A percentile compares a stretch with the other conserved stretches of the same genome.
Evolutionary conservation across 306 rosid species (phyloP).

Genomic region (Amphicarpaea edgeworthii): DNA sequence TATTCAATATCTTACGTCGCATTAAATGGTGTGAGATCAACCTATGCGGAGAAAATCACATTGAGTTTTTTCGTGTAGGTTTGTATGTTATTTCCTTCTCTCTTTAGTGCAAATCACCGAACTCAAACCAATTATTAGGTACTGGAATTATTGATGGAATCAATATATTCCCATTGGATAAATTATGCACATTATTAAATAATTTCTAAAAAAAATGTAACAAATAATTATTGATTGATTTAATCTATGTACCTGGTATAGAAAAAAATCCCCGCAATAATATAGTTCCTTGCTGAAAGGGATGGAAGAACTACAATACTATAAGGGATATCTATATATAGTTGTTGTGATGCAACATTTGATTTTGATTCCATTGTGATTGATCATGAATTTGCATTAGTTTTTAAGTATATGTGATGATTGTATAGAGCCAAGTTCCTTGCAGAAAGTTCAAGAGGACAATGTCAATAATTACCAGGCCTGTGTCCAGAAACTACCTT

Average conservation of each 20-base stretch:
- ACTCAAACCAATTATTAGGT: neutral
- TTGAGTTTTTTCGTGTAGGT: neutral
- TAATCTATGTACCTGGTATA: neutral
- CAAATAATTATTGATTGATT: neutral
- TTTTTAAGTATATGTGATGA: neutral
- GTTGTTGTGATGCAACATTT: neutral
- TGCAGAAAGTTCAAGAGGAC: neutral
- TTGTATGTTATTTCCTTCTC: neutral
- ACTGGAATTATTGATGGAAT: neutral
- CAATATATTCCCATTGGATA: neutral
- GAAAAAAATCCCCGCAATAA: neutral
- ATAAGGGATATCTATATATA: no score
- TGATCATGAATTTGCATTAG: no score
- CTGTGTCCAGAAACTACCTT: slow-evolving; percentile 17
- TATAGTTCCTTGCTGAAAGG: neutral
- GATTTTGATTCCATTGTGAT: neutral
- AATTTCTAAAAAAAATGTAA: neutral
- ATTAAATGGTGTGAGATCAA: neutral
- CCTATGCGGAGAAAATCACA: no score
- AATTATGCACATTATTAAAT: neutral
- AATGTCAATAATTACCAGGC: neutral
- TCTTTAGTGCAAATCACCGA: neutral
- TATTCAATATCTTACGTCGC: neutral
- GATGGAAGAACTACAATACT: neutral
- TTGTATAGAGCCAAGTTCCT: neutral